Evolutionary conservation across 495 filamentous ascomycete species (phyloP), one percentile per base, ranked within the genome.

Genomic region (Hypomontagnella submonticulosa): DNA sequence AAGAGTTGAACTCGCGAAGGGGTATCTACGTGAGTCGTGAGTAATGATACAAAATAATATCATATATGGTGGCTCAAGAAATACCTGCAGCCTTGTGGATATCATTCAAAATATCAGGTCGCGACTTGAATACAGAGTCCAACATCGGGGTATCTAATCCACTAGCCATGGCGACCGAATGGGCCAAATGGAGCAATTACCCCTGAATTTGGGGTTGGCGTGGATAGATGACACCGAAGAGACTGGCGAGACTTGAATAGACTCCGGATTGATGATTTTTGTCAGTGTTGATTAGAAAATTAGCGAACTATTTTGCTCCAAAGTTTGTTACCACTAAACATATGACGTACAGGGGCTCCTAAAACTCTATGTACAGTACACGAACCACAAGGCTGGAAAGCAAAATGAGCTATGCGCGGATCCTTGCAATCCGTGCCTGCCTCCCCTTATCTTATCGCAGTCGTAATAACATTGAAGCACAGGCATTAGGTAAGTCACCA

Each of bases 1-100:
- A 86, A 86, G 1, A 86, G 73, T 36, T 72, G 67, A 32, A 84
- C 71, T 23, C 78, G 74, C 13, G 71, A 71, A 0, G 81, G 77
- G 6, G 78, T 76, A 60, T 81, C 81, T 83, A 47, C 51, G 23
- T 9, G 13, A 1, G 27, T 34, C 55, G 58, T 74, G 20, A 56
- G 70, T 46, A 38, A 70, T 57, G 32, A 54, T 63, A 65, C n/a
- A 44, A 33, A 13, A 18, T 47, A 32, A 2, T 13, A 23, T 12
- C 12, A 40, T 40, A 40, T 53, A 4, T 20, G 47, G 34, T 30
- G 42, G 46, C 23, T 13, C 11, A 33, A 48, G 12, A 60, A 73
- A 57, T 70, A 83, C 81, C 77, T 11, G 81, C 81, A 62, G 76
- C 80, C 58, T 77, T 66, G 43, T 71, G 67, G 56, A 83, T 82